Evolutionary conservation across 352 stramenopile species (phyloP).

Genomic region (Pythium apleroticum): DNA sequence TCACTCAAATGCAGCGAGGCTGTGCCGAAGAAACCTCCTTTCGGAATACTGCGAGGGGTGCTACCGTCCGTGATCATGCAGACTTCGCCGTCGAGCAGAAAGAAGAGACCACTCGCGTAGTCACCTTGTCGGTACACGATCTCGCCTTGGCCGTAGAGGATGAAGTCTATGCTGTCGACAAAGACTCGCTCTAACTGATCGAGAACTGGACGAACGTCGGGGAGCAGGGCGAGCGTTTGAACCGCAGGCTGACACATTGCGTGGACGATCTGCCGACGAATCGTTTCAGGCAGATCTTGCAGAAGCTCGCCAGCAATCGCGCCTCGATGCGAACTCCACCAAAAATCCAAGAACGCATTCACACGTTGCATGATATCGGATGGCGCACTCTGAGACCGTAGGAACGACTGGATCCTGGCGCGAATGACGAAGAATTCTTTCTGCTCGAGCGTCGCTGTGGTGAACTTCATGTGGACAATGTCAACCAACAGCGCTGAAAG

Average conservation of each 20-base stretch:
- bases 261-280: constrained; percentile 49
- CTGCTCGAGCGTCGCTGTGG: constrained; percentile 49
- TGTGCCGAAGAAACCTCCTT: constrained; percentile 53
- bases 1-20: constrained; percentile 51
- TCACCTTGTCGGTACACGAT: constrained; percentile 63
- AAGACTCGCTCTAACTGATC: constrained; percentile 42
- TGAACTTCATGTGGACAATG: constrained; percentile 48
- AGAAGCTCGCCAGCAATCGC: constrained; percentile 48
- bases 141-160: constrained; percentile 62
- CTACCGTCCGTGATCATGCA: constrained; percentile 42
- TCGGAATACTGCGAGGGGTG: constrained; percentile 35
- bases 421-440: constrained; percentile 60
- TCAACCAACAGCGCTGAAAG: constrained; percentile 45
- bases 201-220: constrained; percentile 38
- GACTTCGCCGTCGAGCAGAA: constrained; percentile 54
- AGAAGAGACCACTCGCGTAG: constrained; percentile 60
- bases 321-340: constrained; percentile 61
- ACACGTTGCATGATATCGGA: constrained; percentile 47
- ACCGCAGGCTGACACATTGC: constrained; percentile 54
- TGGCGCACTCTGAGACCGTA: constrained; percentile 45
- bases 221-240: constrained; percentile 41
- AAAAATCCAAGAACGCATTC: constrained; percentile 67
- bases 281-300: constrained; percentile 48
- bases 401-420: constrained; percentile 52
- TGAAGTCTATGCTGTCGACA: constrained; percentile 49